Conservation (phyloP, 2,329 filamentous ascomycete species). For the Ceratocystis cubensis region DNA sequence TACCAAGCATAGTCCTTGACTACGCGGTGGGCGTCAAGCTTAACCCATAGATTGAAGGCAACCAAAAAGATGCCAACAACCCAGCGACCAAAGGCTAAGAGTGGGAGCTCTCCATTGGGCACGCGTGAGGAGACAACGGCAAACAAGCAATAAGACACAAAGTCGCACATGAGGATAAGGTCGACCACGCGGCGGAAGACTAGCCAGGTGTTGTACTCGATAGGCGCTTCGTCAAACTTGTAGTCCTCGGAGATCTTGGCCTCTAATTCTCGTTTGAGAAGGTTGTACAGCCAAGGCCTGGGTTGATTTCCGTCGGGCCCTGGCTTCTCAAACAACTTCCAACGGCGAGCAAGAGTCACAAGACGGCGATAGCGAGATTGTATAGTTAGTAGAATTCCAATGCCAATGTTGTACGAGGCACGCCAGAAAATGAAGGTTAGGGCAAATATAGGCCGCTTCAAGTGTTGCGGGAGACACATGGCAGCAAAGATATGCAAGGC, state of each 20-base stretch:
- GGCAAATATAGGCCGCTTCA: slow-evolving; percentile 68
- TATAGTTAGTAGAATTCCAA: slow-evolving; percentile 74
- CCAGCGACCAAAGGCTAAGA: slow-evolving; percentile 67
- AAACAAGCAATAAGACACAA: slow-evolving; percentile 91
- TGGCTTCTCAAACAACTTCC: slow-evolving; percentile 74
- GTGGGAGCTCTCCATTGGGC: slow-evolving; percentile 56
- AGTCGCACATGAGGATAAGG: slow-evolving; percentile 97
- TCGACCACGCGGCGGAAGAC: slow-evolving; percentile 92
- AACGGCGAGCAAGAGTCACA: slow-evolving; percentile 76
- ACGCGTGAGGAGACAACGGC: slow-evolving; percentile 73
- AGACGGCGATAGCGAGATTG: slow-evolving; percentile 84
- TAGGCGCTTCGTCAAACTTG: slow-evolving; percentile 77
- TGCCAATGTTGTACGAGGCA: slow-evolving; percentile 82
- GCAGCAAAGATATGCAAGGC: slow-evolving; percentile 61
- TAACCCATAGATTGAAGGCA: slow-evolving; percentile 95
- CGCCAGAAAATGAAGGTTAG: slow-evolving; percentile 84
- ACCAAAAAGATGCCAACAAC: slow-evolving; percentile 62
- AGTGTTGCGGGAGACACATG: slow-evolving; percentile 54
- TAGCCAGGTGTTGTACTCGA: slow-evolving; percentile 99
- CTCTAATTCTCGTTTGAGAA: slow-evolving; percentile 82
- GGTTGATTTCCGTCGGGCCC: slow-evolving; percentile 62
- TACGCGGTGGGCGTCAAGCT: slow-evolving; percentile 90
- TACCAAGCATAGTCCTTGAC: slow-evolving; percentile 99
- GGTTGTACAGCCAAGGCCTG: slow-evolving; percentile 65
- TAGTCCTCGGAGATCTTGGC: slow-evolving; percentile 92